These are phyloP conservation scores for Misopates orontium DNA, from an alignment of 257 asterid genomes.

Conservation along the genomic window DNA sequence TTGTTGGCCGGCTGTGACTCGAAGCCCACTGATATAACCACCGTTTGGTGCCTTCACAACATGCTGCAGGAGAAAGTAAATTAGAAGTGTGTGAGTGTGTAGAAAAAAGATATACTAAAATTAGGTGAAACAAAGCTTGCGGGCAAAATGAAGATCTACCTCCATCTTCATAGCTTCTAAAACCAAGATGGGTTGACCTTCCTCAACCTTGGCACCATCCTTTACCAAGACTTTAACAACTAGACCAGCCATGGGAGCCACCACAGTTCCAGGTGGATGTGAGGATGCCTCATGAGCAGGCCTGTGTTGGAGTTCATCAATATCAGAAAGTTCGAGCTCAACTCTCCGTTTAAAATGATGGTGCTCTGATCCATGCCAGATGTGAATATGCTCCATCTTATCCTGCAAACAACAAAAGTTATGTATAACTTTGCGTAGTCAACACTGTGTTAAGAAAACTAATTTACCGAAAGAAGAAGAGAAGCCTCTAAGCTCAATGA, in stretches of 20 bases:
- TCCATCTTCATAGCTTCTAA: conserved; percentile 99
- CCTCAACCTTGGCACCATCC: conserved; percentile 64
- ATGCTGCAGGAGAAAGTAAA: conserved; percentile 52
- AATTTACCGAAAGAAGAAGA: neutral
- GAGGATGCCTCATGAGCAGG: conserved; percentile 54
- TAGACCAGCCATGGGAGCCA: conserved; percentile 96
- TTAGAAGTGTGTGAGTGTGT: neutral
- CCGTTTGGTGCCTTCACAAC: conserved; percentile 76
- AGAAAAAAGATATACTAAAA: conserved; percentile 4
- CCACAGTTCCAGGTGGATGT: conserved; percentile 76
- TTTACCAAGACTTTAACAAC: conserved; percentile 79
- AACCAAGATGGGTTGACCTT: conserved; percentile 79
- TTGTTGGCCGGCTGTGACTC: conserved; percentile 72
- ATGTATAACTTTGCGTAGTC: neutral
- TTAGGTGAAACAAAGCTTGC: conserved; percentile 14
- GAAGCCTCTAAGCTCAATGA: neutral
- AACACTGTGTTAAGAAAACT: neutral
- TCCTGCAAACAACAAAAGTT: conserved; percentile 49
- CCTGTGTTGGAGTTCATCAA: conserved; percentile 51
- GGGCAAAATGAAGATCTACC: conserved; percentile 42
- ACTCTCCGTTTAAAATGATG: conserved; percentile 68
- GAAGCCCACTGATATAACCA: conserved; percentile 73
- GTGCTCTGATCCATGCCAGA: conserved; percentile 75
- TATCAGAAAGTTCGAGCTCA: conserved; percentile 48
- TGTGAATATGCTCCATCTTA: conserved; percentile 75